Evolutionary conservation across 495 filamentous ascomycete genomes (phyloP).

Genomic region (Annulohypoxylon moriforme): DNA sequence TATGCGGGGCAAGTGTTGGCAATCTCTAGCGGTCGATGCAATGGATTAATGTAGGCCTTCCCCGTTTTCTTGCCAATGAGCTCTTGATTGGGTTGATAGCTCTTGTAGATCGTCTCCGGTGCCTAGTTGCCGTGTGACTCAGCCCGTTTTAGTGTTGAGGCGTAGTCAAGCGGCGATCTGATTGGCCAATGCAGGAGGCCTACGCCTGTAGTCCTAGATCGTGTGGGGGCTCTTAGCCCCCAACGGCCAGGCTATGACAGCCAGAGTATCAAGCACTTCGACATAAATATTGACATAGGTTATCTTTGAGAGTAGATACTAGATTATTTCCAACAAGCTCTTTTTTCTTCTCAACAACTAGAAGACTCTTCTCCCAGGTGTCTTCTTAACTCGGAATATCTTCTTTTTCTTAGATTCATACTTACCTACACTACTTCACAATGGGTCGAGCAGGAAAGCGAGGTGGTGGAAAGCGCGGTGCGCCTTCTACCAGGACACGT

Average conservation of each 20-base stretch:
- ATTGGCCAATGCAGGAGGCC: conserved; percentile 7
- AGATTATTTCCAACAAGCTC: neutral
- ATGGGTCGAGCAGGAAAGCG: conserved; percentile 29
- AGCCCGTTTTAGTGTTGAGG: conserved; percentile 16
- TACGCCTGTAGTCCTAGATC: neutral
- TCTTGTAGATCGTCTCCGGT: conserved; percentile 6
- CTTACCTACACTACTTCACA: neutral
- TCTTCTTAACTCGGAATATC: neutral
- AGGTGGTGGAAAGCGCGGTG: neutral
- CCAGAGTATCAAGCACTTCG: neutral
- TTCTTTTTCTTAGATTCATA: neutral
- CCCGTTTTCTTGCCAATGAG: neutral
- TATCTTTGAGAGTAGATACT: neutral
- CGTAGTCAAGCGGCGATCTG: neutral
- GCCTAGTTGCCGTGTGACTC: conserved; percentile 24
- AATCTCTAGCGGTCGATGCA: conserved; percentile 3
- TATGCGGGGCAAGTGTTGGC: neutral
- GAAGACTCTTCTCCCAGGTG: neutral
- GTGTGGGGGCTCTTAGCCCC: neutral
- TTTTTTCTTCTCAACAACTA: neutral
- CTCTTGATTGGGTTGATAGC: conserved; percentile 14
- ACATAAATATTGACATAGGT: neutral
- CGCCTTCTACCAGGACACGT: neutral
- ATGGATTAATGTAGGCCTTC: neutral
- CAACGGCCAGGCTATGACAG: neutral